Conservation (phyloP, 2,329 filamentous ascomycete genomes). For the Arthrocladium fulminans region DNA sequence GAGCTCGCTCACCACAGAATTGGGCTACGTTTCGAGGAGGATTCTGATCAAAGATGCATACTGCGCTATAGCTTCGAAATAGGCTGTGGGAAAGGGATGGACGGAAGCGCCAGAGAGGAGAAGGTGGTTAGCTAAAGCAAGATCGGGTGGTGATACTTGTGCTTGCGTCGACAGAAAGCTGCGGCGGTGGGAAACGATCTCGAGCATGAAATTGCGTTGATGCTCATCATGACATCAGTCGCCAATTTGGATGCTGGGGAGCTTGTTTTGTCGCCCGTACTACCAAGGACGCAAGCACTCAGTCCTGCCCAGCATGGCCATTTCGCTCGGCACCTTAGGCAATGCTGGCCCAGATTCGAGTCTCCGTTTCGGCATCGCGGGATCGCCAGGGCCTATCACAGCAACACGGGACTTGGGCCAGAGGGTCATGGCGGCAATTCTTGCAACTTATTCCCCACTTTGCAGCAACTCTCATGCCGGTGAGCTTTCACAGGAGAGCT, state of each 20-base stretch:
- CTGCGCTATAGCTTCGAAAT: neutral
- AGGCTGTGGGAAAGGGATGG: neutral
- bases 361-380: neutral
- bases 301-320: neutral
- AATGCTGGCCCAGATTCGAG: neutral
- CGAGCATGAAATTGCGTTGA: neutral
- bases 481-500: too few relatives aligned
- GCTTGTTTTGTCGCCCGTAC: conserved; percentile 1
- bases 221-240: conserved; percentile 7
- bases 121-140: neutral
- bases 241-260: neutral
- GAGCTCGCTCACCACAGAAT: neutral
- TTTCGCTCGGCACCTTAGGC: neutral
- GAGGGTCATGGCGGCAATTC: neutral
- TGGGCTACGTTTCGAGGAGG: neutral
- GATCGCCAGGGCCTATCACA: neutral
- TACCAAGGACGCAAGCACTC: conserved; percentile 1
- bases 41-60: neutral
- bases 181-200: neutral
- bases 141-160: conserved; percentile 1
- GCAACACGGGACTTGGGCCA: neutral
- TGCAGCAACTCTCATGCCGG: too few relatives aligned
- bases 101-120: neutral
- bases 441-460: neutral
- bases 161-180: neutral